These are phyloP conservation scores for Dictyostelium citrinum DNA, from an alignment of 78 protist genomes.

Conservation along the genomic window DNA sequence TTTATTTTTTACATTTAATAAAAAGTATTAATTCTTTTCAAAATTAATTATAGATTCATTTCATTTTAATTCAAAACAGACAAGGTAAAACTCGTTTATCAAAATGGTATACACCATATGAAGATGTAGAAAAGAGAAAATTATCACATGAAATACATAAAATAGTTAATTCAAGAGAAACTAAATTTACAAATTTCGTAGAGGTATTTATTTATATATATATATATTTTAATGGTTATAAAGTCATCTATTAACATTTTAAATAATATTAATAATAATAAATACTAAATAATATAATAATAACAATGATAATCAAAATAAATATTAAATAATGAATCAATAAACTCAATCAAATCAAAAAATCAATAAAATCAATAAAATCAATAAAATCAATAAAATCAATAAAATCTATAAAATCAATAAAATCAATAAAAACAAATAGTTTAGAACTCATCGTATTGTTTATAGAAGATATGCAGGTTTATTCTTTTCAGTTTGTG, in stretches of 20 bases:
- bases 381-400: conserved; percentile 88
- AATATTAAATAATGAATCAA: conserved; percentile 81
- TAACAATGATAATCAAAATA: neutral
- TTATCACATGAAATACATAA: conserved; percentile 93
- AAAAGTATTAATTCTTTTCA: neutral
- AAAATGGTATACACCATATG: conserved; percentile 95
- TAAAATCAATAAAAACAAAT: conserved; percentile 97
- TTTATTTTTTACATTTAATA: neutral
- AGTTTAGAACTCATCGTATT: conserved; percentile 90
- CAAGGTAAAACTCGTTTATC: conserved; percentile 98
- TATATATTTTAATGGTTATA: too few species aligned
- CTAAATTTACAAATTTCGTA: conserved; percentile 96
- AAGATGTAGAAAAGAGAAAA: conserved; percentile 95
- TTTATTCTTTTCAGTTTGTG: conserved; percentile 95
- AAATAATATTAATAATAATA: too few species aligned
- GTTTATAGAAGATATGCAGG: conserved; percentile 98
- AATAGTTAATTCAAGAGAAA: conserved; percentile 90
- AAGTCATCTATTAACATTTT: too few species aligned
- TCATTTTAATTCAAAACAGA: conserved; percentile 97
- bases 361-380: conserved; percentile 88
- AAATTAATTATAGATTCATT: conserved; percentile 90
- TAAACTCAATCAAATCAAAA: conserved; percentile 92
- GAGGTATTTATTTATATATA: conserved; percentile 83
- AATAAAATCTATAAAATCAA: conserved; percentile 90
- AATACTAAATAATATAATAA: neutral